phyloP scores from a whole-genome alignment of 2,329 filamentous ascomycete species.

The Ascochyta clinopodiicola region DNA sequence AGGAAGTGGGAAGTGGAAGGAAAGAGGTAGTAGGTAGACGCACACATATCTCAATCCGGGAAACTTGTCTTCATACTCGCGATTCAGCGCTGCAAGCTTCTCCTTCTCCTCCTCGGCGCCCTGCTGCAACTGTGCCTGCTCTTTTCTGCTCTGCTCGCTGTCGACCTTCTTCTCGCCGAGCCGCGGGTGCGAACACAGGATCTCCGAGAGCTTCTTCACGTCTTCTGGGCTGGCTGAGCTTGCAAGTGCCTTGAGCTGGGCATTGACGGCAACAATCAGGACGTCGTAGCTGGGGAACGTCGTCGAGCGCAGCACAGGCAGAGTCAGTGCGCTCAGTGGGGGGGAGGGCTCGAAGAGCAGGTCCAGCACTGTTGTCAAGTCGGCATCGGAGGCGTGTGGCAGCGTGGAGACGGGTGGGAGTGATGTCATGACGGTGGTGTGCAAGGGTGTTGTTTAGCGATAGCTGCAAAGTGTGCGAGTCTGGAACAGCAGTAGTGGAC shows the following conservation, averaged over 20 bases:
- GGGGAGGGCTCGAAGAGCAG: slow-evolving; percentile 83
- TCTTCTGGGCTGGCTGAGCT: slow-evolving; percentile 52
- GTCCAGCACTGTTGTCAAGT: slow-evolving; percentile 69
- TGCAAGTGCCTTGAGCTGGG: slow-evolving; percentile 61
- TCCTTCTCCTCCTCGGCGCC: slow-evolving; percentile 59
- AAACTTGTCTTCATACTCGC: slow-evolving; percentile 79
- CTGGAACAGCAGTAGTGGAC: not conserved
- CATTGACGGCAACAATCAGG: slow-evolving; percentile 71
- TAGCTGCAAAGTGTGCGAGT: slow-evolving; percentile 5
- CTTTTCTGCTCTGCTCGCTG: slow-evolving; percentile 79
- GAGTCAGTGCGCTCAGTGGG: slow-evolving; percentile 73
- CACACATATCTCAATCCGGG: slow-evolving; percentile 83
- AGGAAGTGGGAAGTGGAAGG: no score
- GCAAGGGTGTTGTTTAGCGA: slow-evolving; percentile 5
- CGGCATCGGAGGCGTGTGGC: slow-evolving; percentile 60
- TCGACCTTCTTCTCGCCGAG: slow-evolving; percentile 82
- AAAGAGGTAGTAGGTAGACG: slow-evolving; percentile 11
- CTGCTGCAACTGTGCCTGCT: slow-evolving; percentile 77
- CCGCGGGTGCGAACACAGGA: slow-evolving; percentile 82
- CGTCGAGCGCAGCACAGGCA: slow-evolving; percentile 68
- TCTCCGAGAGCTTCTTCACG: slow-evolving; percentile 67
- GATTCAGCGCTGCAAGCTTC: slow-evolving; percentile 69
- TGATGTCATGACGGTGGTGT: slow-evolving; percentile 31
- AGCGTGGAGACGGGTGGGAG: slow-evolving; percentile 68
- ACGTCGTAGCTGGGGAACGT: slow-evolving; percentile 71